These are phyloP conservation scores for Rhododendron kiyosumense DNA, from an alignment of 148 eudicot genomes.

Conservation along the genomic window DNA sequence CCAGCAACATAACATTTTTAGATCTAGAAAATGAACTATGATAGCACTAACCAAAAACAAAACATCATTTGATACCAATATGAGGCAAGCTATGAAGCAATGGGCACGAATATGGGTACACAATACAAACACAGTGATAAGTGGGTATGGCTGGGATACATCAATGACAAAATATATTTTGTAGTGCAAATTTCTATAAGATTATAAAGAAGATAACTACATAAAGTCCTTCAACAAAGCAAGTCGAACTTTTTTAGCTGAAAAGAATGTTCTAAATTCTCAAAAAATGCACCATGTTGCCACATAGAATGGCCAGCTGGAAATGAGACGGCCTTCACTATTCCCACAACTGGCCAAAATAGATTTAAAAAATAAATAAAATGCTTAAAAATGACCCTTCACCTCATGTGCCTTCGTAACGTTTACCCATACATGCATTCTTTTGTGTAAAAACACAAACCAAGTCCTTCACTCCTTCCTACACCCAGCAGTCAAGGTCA, in stretches of 20 bases:
- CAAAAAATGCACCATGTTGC: not conserved
- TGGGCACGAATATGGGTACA: not conserved
- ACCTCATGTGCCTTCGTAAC: not conserved
- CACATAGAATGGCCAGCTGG: not conserved
- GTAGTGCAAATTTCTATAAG: not conserved
- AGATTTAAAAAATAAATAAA: not conserved
- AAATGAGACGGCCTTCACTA: not conserved
- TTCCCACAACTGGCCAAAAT: not conserved
- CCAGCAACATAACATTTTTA: not conserved
- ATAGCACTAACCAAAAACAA: not conserved
- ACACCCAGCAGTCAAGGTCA: not conserved
- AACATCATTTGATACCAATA: not conserved
- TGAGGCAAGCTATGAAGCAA: not conserved
- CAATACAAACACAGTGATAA: not conserved
- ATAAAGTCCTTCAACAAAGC: not conserved
- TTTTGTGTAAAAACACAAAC: not conserved
- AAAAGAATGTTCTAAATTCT: not conserved
- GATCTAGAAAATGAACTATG: not conserved
- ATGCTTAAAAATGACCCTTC: not conserved
- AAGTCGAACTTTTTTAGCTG: not conserved
- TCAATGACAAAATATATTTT: not conserved
- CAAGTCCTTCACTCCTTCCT: not conserved
- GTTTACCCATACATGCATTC: not conserved
- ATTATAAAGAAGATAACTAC: not conserved
- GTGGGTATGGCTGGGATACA: not conserved